Base-by-base conservation (phyloP, 1,284 basidiomycete genomes). In the Rhodotorula sp. region DNA sequence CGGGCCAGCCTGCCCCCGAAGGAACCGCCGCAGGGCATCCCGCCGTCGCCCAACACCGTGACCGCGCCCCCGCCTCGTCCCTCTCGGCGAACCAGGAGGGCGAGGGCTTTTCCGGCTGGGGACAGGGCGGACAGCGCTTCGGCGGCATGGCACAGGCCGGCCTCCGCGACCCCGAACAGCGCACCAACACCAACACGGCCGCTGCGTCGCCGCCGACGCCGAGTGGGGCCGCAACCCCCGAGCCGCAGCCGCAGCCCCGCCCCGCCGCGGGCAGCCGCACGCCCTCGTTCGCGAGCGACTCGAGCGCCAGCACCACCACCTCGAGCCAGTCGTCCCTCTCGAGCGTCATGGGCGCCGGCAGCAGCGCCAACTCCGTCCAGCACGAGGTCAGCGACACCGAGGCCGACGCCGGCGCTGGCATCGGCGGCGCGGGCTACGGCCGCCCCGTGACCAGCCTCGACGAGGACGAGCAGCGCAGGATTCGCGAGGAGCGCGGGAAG, bases 61-160 rank as follows among this genome's bases (percentile, higher is more conserved):
- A 27, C 5, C 53, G 19, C 29, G 29, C n/a, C 29, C n/a, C n/a
- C 51, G 22, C 48, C 48, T 29, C 50, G 12, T 10, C 32, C 32
- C 53, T 21, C 32, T 8, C 53, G 53, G 15, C 29, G 15, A 32
- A 15, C 32, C 21, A 15, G 9, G 3, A 25, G 37, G 25, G 41
- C 48, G 41, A 61, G 5, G 50, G 41, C 8, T 64, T 64, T 32
- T 36, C 65, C 25, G 72, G 72, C 13, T 60, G 69, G 57, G 72
- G 69, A 12, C 58, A 59, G 25, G 72, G 57, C 41, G 64, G 61
- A 2, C 60, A 64, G 36, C 69, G 72, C 19, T 71, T 68, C 39
- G 72, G 72, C 39, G 72, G 69, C 13, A 73, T 73, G 72, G 72
- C n/a, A 12, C 59, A 68, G 39, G 61, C 65, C 8, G 62, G 61